Conservation (phyloP, 1,284 basidiomycete species). For the Ustilago xerochloae region DNA sequence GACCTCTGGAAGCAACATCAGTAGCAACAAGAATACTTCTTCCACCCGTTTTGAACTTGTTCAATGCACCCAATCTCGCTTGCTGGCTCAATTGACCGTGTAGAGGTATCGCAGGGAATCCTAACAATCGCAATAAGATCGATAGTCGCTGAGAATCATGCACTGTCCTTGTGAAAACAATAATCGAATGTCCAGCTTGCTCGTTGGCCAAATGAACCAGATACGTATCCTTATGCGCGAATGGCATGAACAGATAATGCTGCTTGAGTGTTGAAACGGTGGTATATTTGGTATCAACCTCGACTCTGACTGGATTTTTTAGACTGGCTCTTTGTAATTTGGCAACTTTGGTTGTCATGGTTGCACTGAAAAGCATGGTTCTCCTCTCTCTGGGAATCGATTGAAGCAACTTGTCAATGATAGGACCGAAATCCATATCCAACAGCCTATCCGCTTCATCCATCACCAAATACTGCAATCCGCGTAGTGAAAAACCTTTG, state of each 20-base stretch:
- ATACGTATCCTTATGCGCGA: slow-evolving; percentile 91
- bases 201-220: slow-evolving; percentile 90
- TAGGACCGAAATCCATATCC: slow-evolving; percentile 97
- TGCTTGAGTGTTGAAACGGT: slow-evolving; percentile 95
- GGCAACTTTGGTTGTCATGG: slow-evolving; percentile 99
- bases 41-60: slow-evolving; percentile 96
- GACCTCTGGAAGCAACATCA: slow-evolving; percentile 90
- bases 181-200: slow-evolving; percentile 89
- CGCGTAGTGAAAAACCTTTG: slow-evolving; percentile 92
- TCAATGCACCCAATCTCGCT: slow-evolving; percentile 90
- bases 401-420: slow-evolving; percentile 97
- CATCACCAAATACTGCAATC: slow-evolving; percentile 89
- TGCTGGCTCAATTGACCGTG: slow-evolving; percentile 96
- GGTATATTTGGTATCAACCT: slow-evolving; percentile 93
- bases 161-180: slow-evolving; percentile 96
- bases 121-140: slow-evolving; percentile 87
- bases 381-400: slow-evolving; percentile 92
- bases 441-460: slow-evolving; percentile 97
- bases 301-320: slow-evolving; percentile 91
- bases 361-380: slow-evolving; percentile 97
- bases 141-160: slow-evolving; percentile 90
- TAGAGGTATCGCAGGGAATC: slow-evolving; percentile 93
- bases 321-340: slow-evolving; percentile 97
- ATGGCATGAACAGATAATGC: slow-evolving; percentile 93
- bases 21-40: slow-evolving; percentile 92